phyloP scores from a whole-genome alignment of 345 rosid genomes.

The Dipteronia sinensis region DNA sequence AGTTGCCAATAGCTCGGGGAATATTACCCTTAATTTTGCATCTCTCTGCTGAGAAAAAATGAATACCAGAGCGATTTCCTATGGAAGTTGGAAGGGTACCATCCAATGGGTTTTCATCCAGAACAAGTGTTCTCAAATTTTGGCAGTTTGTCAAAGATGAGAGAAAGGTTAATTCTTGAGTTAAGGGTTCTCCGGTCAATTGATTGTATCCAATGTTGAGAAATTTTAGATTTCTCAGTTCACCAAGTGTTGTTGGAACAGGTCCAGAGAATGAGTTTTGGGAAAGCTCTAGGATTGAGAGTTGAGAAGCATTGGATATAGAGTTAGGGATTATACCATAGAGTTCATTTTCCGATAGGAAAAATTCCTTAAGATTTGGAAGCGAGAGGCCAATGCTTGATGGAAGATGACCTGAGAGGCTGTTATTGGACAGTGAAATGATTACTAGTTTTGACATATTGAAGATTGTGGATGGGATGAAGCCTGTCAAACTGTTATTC shows the following conservation, averaged over 20 bases:
- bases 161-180: slow-evolving; percentile 2
- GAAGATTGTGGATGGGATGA: neutral
- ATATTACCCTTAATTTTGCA: slow-evolving; percentile 22
- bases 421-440: too few relatives aligned
- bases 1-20: slow-evolving; percentile 14
- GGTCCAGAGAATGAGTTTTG: neutral
- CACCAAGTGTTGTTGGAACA: neutral
- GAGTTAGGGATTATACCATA: neutral
- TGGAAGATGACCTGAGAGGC: neutral
- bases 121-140: neutral
- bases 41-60: neutral
- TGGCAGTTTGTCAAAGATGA: slow-evolving; percentile 11
- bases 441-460: neutral
- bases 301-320: neutral
- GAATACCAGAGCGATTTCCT: neutral
- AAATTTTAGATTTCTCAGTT: neutral
- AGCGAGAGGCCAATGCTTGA: neutral
- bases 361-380: neutral
- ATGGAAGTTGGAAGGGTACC: slow-evolving; percentile 11
- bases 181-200: neutral
- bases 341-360: neutral
- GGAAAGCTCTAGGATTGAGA: neutral
- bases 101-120: slow-evolving; percentile 7
- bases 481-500: neutral
- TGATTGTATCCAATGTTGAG: neutral